Evolutionary conservation across 2,329 filamentous ascomycete genomes (phyloP), one percentile per base, ranked within the genome.

Genomic region (Cladosporium oxysporum): DNA sequence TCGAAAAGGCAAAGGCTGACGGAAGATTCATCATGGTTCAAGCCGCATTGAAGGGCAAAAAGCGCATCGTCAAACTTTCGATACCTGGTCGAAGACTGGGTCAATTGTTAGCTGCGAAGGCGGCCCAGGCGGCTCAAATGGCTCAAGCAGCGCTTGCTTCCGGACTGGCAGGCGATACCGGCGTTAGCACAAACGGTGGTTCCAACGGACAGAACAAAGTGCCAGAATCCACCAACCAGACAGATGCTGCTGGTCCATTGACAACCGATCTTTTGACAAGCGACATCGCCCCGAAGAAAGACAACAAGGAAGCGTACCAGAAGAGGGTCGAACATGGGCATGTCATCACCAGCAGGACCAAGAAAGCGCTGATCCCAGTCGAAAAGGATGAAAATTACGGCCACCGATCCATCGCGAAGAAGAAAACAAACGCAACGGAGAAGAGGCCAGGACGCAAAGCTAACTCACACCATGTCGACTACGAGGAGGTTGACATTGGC

Each of bases 401-500:
- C 31, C 74, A 72, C 57, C 63, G 66, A 2, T 64, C 76, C 3
- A 81, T 79, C 58, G 75, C 74, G n/a, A 73, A 63, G 41, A 52
- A 21, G 12, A 23, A 11, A 18, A 4, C 55, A 33, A 65, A 55
- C 10, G 49, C 55, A 33, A 26, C 55, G 18, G 35, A 49, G 12
- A 65, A 60, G 35, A 29, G 63, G 21, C 41, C 58, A 23, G 50
- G 53, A 44, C 65, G 67, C 67, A 62, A 67, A 62, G 44, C 41
- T 71, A 73, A 67, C 63, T 8, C 59, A 35, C 23, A 33, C 35
- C 50, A 63, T 16, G 71, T 69, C 16, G 69, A 78, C 23, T 83
- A 79, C 62, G 82, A 83, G 70, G 81, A 83, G 62, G 76, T 83
- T 23, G 79, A 78, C 14, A 74, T 83, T 37, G 81, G 79, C 31